phyloP scores from a whole-genome alignment of 176 grass and related monocot genomes.

The Rhynchospora breviuscula region DNA sequence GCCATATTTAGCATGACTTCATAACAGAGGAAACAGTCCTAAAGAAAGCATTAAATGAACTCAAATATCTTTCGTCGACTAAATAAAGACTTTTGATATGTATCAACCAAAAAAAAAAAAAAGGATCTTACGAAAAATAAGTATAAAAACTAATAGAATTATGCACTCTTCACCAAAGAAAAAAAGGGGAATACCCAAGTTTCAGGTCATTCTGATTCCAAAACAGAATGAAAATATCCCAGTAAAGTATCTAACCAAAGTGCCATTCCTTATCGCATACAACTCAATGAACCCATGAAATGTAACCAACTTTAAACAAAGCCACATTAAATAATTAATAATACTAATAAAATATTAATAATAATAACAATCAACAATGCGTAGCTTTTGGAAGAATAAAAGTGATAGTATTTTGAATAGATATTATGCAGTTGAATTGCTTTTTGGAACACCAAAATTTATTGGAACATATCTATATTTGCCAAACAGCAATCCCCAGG shows the following conservation, averaged over 20 bases:
- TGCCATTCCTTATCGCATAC: background rate
- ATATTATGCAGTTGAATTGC: background rate
- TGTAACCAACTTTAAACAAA: background rate
- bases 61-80: background rate
- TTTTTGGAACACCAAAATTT: background rate
- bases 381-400: background rate
- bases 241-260: background rate
- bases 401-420: background rate
- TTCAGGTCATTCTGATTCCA: background rate
- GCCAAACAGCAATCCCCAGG: background rate
- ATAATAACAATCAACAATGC: background rate
- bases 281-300: background rate
- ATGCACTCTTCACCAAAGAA: background rate
- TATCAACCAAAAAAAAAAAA: background rate
- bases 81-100: background rate
- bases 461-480: background rate
- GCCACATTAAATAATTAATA: background rate
- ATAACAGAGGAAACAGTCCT: background rate
- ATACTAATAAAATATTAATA: background rate
- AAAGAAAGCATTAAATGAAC: background rate
- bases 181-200: background rate
- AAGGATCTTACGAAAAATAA: background rate
- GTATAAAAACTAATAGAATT: background rate
- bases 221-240: constrained; percentile 1
- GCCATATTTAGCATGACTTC: background rate